phyloP scores from a whole-genome alignment of 2,329 filamentous ascomycete genomes.

The Albifimbria verrucaria region DNA sequence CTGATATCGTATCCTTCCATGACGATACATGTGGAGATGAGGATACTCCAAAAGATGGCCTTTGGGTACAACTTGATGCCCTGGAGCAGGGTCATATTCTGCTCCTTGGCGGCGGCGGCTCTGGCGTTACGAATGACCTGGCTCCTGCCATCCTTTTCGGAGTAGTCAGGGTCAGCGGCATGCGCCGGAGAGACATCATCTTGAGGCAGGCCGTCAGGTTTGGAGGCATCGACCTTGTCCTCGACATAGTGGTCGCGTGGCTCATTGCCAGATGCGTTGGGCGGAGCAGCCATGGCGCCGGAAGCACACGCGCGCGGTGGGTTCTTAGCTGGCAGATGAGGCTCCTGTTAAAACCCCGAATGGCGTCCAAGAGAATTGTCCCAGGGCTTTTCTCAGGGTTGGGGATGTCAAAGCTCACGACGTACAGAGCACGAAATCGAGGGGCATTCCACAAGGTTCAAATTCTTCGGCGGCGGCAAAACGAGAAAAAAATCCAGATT shows the following conservation, averaged over 20 bases:
- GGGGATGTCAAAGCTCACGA: too few species aligned
- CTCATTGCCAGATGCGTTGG: not conserved
- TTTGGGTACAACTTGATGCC: slow-evolving; percentile 82
- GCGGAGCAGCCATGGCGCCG: not conserved
- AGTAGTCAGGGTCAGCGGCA: too few species aligned
- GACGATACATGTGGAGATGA: slow-evolving; percentile 86
- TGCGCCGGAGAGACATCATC: too few species aligned
- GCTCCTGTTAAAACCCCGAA: not conserved
- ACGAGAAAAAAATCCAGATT: too few species aligned
- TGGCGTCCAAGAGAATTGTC: too few species aligned
- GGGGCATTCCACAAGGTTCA: too few species aligned
- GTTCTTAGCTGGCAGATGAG: not conserved
- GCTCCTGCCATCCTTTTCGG: not conserved
- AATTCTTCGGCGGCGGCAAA: too few species aligned
- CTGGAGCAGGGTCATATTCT: slow-evolving; percentile 69
- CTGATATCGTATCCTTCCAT: slow-evolving; percentile 91
- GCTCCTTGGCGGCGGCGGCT: slow-evolving; percentile 57
- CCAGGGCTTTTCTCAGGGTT: too few species aligned
- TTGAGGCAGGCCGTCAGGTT: too few species aligned
- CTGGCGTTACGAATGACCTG: slow-evolving; percentile 30
- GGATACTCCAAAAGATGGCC: slow-evolving; percentile 76
- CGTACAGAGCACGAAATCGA: too few species aligned
- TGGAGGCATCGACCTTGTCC: too few species aligned
- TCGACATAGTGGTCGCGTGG: not conserved
- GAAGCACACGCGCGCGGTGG: not conserved